A percentile compares a stretch with the other conserved stretches of the same genome.
These are phyloP conservation scores for Magnusiomyces paraingens DNA, from an alignment of 1,139 yeast genomes.

Conservation along the genomic window DNA sequence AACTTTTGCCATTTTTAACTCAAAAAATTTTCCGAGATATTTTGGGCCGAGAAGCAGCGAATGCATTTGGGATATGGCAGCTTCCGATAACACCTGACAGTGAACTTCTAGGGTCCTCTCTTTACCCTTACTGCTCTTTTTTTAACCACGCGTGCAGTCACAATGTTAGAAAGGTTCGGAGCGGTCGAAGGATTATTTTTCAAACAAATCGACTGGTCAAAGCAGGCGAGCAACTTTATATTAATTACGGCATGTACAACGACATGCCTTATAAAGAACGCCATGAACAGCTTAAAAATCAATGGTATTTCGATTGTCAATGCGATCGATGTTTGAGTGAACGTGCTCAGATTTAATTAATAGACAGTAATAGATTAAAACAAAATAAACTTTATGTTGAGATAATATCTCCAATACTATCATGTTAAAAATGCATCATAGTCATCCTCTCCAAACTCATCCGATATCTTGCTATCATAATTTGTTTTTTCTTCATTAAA, in stretches of 20 bases:
- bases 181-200: constrained; percentile 35
- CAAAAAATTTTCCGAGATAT: constrained; percentile 41
- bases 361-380: background rate
- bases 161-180: constrained; percentile 38
- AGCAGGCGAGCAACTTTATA: constrained; percentile 50
- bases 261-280: constrained; percentile 41
- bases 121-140: constrained; percentile 61
- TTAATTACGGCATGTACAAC: constrained; percentile 53
- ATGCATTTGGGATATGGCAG: constrained; percentile 73
- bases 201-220: constrained; percentile 33
- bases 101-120: constrained; percentile 62
- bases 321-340: constrained; percentile 42
- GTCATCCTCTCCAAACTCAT: constrained; percentile 5
- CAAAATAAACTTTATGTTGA: background rate
- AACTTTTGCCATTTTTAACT: constrained; percentile 38
- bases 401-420: background rate
- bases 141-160: constrained; percentile 63
- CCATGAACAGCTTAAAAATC: constrained; percentile 40
- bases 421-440: background rate
- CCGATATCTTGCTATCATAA: constrained; percentile 2
- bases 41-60: constrained; percentile 61
- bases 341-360: background rate
- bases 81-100: constrained; percentile 39
- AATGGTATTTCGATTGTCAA: constrained; percentile 59
- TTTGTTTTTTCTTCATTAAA: background rate